Evolutionary conservation across 2,329 filamentous ascomycete genomes (phyloP), one percentile per base, ranked within the genome.

Genomic region (Coniochaeta pulveracea): DNA sequence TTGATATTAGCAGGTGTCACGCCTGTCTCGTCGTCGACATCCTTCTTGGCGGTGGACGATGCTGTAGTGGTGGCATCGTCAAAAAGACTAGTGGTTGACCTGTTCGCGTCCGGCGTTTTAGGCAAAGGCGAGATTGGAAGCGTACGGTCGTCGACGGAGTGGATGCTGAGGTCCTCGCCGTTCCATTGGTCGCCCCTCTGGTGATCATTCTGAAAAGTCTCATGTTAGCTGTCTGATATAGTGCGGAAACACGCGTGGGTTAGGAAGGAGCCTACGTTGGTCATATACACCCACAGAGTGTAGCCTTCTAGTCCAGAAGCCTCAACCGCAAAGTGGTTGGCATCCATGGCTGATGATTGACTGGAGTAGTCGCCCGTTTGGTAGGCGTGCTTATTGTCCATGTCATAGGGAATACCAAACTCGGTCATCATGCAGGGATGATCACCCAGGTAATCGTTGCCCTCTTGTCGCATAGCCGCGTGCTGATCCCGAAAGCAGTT

Each of bases 401-500:
- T 96, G 51, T 98, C 91, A 51, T 94, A 98, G 0, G 91, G 91
- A 37, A 98, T 95, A 6, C 91, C 91, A 48, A 96, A 96, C 52
- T 98, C 91, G 1, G 85, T 93, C 54, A 95, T 76, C 4, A 98
- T 60, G 45, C 86, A 85, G 0, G 91, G 91, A 46, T 93, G 88
- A 15, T 82, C 76, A 14, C 91, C 91, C 64, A 86, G 85, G 38
- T 85, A 77, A 35, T 93, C 80, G n/a, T 81, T 60, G 1, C 89
- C 93, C 56, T 98, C 91, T 43, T 93, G 70, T 32, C 78, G 72
- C 34, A 98, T 81, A 1, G 80, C 80, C 5, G 75, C 74, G 22
- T 98, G 69, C 51, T 98, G 91, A 42, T 95, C 84, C 26, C 75
- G 75, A 57, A 98, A 80, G 53, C 85, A 95, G 48, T 95, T 96